Evolutionary conservation across 176 grass and related monocot species (phyloP), one percentile per base, ranked within the genome.

Genomic region (Carex pumila): DNA sequence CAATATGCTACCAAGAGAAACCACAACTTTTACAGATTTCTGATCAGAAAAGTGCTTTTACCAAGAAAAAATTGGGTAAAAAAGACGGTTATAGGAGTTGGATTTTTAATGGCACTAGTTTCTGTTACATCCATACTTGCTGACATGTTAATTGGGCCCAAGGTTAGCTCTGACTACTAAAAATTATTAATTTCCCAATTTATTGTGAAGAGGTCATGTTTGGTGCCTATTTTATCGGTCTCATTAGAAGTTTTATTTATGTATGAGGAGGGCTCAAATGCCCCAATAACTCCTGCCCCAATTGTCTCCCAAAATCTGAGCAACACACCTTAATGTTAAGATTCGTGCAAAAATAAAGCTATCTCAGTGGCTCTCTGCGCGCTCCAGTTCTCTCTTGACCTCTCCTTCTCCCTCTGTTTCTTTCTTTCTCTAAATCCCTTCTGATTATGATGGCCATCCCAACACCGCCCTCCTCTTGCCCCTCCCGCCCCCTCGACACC

Each of bases 91-190:
- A 43, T 91, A 77, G 91, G 87, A 41, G 83, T 91, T 50, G 85
- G 69, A 73, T 68, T 94, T 86, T 53, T 98, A 85, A 83, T 93
- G 56, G n/a, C 86, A 55, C 63, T 90, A 50, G 74, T 93, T 81
- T 89, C 68, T 43, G 29, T 87, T 59, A 87, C 91, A 88, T 93
- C 95, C n/a, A 49, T 85, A 21, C 63, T 98, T 67, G 82, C 64
- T 89, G 91, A 95, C 60, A 87, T 25, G 52, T 78, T 98, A 15
- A 64, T 92, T 59, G 88, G 88, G 18, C 14, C 86, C 65, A 89
- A 90, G 89, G 95, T 93, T 37, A 93, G 91, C 64, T 86, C 59
- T 50, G 32, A 60, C 69, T 30, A 7, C 69, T 30, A 7, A 65
- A 1, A 52, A 67, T 5, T 79, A 54, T 73, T 85, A 62, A 84